phyloP scores from a whole-genome alignment of 2,329 filamentous ascomycete genomes.

The Ophiosphaerella narmari region DNA sequence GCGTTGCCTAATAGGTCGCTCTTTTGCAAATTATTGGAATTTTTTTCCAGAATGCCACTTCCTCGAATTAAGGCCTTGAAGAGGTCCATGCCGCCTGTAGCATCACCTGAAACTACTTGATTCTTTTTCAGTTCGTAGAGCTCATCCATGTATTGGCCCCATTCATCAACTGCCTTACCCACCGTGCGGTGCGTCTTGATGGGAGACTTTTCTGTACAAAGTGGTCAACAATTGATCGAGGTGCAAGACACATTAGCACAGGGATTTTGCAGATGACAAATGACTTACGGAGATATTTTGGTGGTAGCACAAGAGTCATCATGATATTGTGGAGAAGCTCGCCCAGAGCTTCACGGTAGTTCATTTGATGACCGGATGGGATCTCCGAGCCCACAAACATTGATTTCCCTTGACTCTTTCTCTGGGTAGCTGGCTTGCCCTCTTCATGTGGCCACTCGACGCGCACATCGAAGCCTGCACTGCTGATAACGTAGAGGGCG shows the following conservation, averaged over 20 bases:
- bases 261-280: neutral
- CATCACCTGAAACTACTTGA: constrained; percentile 45
- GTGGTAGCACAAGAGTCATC: constrained; percentile 63
- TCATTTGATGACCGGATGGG: constrained; percentile 56
- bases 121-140: constrained; percentile 66
- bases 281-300: constrained; percentile 58
- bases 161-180: constrained; percentile 63
- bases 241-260: neutral
- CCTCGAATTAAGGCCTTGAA: constrained; percentile 52
- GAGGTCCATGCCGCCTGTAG: constrained; percentile 58
- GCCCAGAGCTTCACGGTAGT: constrained; percentile 67
- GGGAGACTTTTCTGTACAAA: constrained; percentile 36
- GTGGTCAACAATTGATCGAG: neutral
- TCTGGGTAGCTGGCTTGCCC: constrained; percentile 42
- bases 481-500: constrained; percentile 64
- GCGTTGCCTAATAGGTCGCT: constrained; percentile 74
- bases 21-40: constrained; percentile 38
- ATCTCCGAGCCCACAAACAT: constrained; percentile 40
- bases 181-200: constrained; percentile 58
- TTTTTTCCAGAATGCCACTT: constrained; percentile 39
- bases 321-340: constrained; percentile 67
- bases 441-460: constrained; percentile 64
- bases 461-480: constrained; percentile 72
- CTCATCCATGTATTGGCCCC: constrained; percentile 71
- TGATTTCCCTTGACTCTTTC: constrained; percentile 26